phyloP scores from a whole-genome alignment of 164 flowering plant species.

The Euptelea pleiosperma region DNA sequence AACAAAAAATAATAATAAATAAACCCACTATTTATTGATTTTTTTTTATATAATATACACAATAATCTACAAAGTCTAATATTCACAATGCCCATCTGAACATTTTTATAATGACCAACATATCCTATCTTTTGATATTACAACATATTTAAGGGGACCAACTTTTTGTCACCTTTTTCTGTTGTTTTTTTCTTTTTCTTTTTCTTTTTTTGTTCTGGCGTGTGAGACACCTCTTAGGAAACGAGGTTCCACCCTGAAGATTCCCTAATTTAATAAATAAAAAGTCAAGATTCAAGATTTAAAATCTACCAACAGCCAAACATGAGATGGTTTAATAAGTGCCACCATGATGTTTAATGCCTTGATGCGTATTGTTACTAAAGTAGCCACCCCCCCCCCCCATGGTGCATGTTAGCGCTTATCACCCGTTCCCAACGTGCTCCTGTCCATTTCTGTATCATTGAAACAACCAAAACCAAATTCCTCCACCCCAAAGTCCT shows the following conservation, averaged over 20 bases:
- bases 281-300: too few relatives aligned
- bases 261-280: too few relatives aligned
- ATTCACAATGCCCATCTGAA: constrained; percentile 2
- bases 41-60: constrained; percentile 1
- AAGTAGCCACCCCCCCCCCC: too few relatives aligned
- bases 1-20: neutral
- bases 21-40: neutral
- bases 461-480: constrained; percentile 53
- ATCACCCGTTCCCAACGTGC: constrained; percentile 24
- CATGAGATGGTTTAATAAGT: too few relatives aligned
- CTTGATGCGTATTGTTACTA: too few relatives aligned
- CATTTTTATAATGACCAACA: constrained; percentile 5
- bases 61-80: too few relatives aligned
- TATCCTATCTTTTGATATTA: neutral
- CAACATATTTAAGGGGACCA: constrained; percentile 6
- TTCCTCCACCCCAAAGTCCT: constrained; percentile 74
- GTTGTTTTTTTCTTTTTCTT: neutral
- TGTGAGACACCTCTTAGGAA: too few relatives aligned
- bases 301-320: too few relatives aligned
- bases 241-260: too few relatives aligned
- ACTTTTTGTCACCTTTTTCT: constrained; percentile 6
- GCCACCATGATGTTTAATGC: too few relatives aligned
- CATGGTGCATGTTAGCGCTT: constrained; percentile 17
- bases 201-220: neutral
- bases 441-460: constrained; percentile 25